Evolutionary conservation across 192 early-diverging fungal genomes (phyloP), one percentile per base, ranked within the genome.

Genomic region (Chytriomyces confervae): DNA sequence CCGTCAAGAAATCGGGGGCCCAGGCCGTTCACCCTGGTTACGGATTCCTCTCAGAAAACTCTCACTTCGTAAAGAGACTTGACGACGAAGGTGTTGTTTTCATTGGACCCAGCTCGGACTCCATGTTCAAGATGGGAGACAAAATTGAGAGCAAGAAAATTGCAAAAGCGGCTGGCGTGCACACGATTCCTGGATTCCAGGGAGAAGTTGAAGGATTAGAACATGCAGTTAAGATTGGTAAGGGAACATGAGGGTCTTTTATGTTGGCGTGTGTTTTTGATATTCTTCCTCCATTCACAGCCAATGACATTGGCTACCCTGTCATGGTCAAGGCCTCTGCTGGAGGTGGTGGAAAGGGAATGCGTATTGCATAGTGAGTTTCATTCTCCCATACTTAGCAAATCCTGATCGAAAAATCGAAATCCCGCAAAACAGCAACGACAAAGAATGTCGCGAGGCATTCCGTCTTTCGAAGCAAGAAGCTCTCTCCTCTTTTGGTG

Each of bases 251-350:
- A 72, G 18, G 16, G 3, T 75, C 18, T 16, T 71, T 74, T 76
- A 71, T 24, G 11, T 64, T 70, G 47, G 18, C 27, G 11, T n/a
- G 18, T 13, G 11, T 23, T 36, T 36, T 3, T 18, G n/a, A 13
- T 6, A 29, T 29, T 65, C 27, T 69, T 69, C 10, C 11, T 36
- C 36, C 36, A 36, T 1, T 4, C 50, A 61, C 87, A 93, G 96
- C 97, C 20, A 89, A 90, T 50, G 83, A 88, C 61, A 98, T 99
- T 47, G 97, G 97, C 6, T 99, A 94, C 86, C 97, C 97, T n/a
- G 90, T 98, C 78, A 98, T 98, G 95, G 93, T 98, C 84, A 98
- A 98, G 88, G 96, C 96, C 48, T 95, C 95, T 8, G 95, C 96
- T 81, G 96, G 95, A 80, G 96, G 96, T 75, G 96, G 96, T 80